Base-by-base conservation (phyloP, 139 green algal species). In the Diplosphaera chodatii region DNA sequence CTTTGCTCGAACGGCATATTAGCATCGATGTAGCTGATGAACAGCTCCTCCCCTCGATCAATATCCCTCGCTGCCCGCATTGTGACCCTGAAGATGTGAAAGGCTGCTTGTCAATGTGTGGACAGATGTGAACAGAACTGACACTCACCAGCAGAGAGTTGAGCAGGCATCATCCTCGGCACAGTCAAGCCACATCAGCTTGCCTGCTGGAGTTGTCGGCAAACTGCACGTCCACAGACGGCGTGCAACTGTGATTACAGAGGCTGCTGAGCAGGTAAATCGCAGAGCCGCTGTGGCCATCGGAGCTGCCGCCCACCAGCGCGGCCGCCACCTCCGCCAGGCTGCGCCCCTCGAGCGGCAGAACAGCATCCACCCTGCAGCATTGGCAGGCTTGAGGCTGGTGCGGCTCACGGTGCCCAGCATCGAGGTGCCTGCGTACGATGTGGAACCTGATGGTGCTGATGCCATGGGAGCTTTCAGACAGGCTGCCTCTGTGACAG, bases 201-300 rank as follows among this genome's bases (percentile, higher is more conserved):
- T n/a, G n/a, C 64, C 64, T 28, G 64, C 30, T 34, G 64, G 64
- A 68, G 74, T 85, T 82, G 33, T 41, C 8, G 0, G 79, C 76
- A 65, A 87, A 93, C 0, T 32, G 65, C 8, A 88, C 74, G 29
- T 86, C 72, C 29, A 88, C 30, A 71, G 82, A 85, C 23, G 83
- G 85, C 28, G 77, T n/a, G n/a, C 85, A 91, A n/a, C 76, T 85
- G 77, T 91, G 85, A 67, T 91, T 91, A 48, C 87, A 79, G 72
- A 90, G 68, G 55, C 56, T 77, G 16, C 76, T 74, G 56, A 82
- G 66, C 55, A 87, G 67, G 80, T 89, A 94, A 1, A 81, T 68
- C 8, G 84, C 87, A 30, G 77, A 81, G 41, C 89, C 89, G 32
- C 66, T 70, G 66, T 48, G 63, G 27, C 40, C 56, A 29, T 64